These are phyloP conservation scores for Striga hermonthica DNA, from an alignment of 305 asterid species.

Conservation along the genomic window DNA sequence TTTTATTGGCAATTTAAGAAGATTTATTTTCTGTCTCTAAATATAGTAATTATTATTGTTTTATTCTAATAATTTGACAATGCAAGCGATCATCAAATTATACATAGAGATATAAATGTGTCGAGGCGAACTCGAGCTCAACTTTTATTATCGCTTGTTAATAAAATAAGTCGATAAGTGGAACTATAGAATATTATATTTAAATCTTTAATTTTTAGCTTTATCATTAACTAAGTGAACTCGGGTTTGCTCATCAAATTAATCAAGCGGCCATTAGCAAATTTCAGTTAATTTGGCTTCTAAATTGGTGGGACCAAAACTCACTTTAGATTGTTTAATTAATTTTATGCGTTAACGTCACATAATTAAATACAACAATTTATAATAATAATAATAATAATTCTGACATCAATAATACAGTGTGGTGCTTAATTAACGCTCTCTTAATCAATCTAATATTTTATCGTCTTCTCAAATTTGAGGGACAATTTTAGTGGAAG, in stretches of 20 bases:
- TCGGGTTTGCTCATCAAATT: too few species aligned
- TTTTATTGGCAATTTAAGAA: too few species aligned
- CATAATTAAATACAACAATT: background rate
- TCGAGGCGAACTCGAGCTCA: too few species aligned
- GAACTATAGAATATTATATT: too few species aligned
- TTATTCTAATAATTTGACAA: too few species aligned
- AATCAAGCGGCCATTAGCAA: background rate
- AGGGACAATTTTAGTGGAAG: slow-evolving; percentile 37
- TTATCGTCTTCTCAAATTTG: slow-evolving; percentile 26
- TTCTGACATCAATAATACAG: slow-evolving; percentile 12
- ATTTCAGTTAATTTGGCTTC: background rate
- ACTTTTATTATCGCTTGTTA: too few species aligned
- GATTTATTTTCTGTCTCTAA: too few species aligned
- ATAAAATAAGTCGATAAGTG: too few species aligned
- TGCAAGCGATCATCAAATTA: too few species aligned
- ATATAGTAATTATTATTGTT: too few species aligned
- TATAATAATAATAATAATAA: background rate
- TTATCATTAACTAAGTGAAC: background rate
- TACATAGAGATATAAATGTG: too few species aligned
- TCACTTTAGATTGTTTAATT: background rate
- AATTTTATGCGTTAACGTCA: slow-evolving; percentile 10
- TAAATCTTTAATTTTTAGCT: too few species aligned
- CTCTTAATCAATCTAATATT: slow-evolving; percentile 19
- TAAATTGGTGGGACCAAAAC: slow-evolving; percentile 19
- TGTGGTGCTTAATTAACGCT: slow-evolving; percentile 16